These are phyloP conservation scores for Fraxinus nigra DNA, from an alignment of 305 asterid genomes.

Conservation along the genomic window DNA sequence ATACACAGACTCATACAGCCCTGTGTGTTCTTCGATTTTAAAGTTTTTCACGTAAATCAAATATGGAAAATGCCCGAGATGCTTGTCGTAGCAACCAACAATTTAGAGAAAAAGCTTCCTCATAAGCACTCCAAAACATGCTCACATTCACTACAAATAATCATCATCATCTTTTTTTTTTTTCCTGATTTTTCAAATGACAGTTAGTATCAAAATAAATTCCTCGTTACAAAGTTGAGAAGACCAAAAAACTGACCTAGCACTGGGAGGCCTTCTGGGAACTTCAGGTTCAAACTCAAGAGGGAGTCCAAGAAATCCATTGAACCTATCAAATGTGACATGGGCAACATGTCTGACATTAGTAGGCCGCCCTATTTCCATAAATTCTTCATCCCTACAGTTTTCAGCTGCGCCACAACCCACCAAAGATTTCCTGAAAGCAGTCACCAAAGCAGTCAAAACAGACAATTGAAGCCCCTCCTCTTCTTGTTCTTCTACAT, in stretches of 20 bases:
- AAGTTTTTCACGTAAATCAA: not conserved
- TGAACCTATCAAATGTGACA: conserved; percentile 85
- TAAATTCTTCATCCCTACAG: conserved; percentile 35
- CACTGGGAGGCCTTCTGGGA: conserved; percentile 89
- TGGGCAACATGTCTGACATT: conserved; percentile 92
- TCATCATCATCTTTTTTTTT: not conserved
- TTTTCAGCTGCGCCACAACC: conserved; percentile 33
- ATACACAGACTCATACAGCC: not conserved
- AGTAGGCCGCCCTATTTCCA: conserved; percentile 86
- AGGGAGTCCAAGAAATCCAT: conserved; percentile 93
- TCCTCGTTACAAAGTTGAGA: not conserved
- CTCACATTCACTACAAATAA: not conserved
- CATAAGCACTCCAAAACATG: not conserved
- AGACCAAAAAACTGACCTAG: conserved; percentile 48
- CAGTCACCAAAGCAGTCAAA: conserved; percentile 41
- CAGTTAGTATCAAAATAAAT: not conserved
- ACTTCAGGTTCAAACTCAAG: conserved; percentile 90
- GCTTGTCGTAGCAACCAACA: not conserved
- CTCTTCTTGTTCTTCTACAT: conserved; percentile 21
- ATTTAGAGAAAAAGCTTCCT: not conserved
- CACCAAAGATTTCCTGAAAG: conserved; percentile 57
- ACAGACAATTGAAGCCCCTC: conserved; percentile 43
- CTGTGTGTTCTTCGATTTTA: not conserved
- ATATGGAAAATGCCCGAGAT: not conserved
- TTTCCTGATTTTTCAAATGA: not conserved